Conservation (phyloP, 495 filamentous ascomycete genomes). For the Tuber brumale region DNA sequence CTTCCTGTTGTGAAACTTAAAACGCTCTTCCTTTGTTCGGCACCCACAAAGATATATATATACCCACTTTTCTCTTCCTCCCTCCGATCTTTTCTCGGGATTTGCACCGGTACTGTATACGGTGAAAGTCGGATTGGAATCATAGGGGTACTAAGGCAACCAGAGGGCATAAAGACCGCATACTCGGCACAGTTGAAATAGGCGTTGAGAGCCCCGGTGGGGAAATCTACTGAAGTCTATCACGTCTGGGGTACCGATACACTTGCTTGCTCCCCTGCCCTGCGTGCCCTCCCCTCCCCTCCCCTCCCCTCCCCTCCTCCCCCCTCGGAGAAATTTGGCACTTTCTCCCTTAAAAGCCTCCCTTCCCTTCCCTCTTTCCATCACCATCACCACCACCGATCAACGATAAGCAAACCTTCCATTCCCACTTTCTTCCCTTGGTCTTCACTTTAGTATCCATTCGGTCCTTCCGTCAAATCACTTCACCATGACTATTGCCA, state of each 20-base stretch:
- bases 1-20: background rate
- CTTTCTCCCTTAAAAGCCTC: background rate
- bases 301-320: no score
- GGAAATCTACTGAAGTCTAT: background rate
- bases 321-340: background rate
- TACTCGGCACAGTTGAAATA: background rate
- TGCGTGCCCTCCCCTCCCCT: background rate
- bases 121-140: background rate
- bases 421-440: background rate
- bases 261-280: background rate
- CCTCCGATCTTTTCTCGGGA: background rate
- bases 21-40: background rate
- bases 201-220: background rate
- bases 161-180: background rate
- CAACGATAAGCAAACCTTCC: background rate
- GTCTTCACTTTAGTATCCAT: background rate
- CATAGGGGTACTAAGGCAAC: background rate
- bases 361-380: background rate
- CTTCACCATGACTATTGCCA: conserved; percentile 24
- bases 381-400: background rate
- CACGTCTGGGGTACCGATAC: background rate
- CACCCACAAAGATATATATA: background rate
- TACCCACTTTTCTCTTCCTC: background rate
- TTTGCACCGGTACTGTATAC: background rate
- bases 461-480: background rate